phyloP scores from a whole-genome alignment of 2,329 filamentous ascomycete species.

The Malbranchea cinnamomea region DNA sequence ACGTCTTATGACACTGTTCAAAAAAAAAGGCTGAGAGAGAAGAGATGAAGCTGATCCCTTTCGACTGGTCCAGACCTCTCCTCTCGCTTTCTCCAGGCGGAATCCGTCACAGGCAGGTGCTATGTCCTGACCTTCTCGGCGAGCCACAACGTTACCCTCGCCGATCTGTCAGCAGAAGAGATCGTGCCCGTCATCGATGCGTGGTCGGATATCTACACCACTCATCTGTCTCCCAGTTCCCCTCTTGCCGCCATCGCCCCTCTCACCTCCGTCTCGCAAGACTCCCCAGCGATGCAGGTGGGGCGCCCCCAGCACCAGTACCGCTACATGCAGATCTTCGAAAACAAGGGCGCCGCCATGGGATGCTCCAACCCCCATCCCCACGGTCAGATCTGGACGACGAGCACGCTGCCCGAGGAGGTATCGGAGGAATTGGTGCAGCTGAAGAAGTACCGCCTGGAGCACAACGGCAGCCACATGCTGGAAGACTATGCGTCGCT shows the following conservation, averaged over 20 bases:
- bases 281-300: slow-evolving; percentile 30
- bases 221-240: slow-evolving; percentile 59
- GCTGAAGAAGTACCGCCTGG: slow-evolving; percentile 59
- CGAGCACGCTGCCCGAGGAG: slow-evolving; percentile 80
- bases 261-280: slow-evolving; percentile 33
- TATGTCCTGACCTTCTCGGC: slow-evolving; percentile 93
- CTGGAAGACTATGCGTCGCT: slow-evolving; percentile 76
- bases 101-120: slow-evolving; percentile 85
- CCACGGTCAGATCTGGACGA: slow-evolving; percentile 93
- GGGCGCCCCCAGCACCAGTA: slow-evolving; percentile 57
- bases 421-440: slow-evolving; percentile 64
- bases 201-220: slow-evolving; percentile 81
- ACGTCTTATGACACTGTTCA: too few relatives aligned
- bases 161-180: slow-evolving; percentile 63
- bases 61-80: slow-evolving; percentile 43
- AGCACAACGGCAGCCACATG: slow-evolving; percentile 60
- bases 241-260: slow-evolving; percentile 38
- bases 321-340: slow-evolving; percentile 97
- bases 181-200: slow-evolving; percentile 74
- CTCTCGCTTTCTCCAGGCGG: slow-evolving; percentile 61
- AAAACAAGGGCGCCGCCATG: slow-evolving; percentile 97
- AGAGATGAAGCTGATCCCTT: not conserved
- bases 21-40: not conserved
- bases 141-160: slow-evolving; percentile 78
- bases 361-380: slow-evolving; percentile 97